Evolutionary conservation across 352 stramenopile species (phyloP), one percentile per base, ranked within the genome.

Genomic region (Elongisporangium undulatum): DNA sequence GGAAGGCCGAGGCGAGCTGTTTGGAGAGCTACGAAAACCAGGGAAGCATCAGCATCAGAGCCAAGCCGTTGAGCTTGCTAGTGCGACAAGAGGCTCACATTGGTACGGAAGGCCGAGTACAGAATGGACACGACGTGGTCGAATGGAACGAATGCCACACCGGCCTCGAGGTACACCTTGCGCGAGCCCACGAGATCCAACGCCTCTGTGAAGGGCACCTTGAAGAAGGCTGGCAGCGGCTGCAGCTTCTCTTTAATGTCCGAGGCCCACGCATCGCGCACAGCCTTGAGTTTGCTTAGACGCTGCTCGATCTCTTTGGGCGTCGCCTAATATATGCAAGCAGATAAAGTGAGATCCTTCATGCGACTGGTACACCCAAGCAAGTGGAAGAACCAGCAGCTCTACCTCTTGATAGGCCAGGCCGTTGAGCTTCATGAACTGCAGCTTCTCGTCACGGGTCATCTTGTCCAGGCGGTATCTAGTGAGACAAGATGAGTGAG

Each of bases 141-240:
- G 34, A 97, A 89, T 0, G 97, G 96, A 55, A 99, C 96, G 61
- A 97, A 99, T 2, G 97, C 97, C 17, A 95, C 85, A 59, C 97
- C 97, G 1, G 68, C 77, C 55, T 98, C 81, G 13, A 99, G 69
- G 58, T 97, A 98, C 39, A 98, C 97, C 72, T 94, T 80, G 38
- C 97, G 84, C 26, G 69, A 82, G 7, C 77, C 79, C 49, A 98
- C 87, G 41, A 99, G 71, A 58, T 99, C 92, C 34, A 98, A 68
- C 0, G 96, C 97, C 62, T 99, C 85, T 8, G 87, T 95, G 75
- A 99, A 99, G 16, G 97, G 97, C 50, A 99, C 96, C 52, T 95
- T 95, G 70, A 98, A 99, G 75, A 97, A 98, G 4, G 81, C 64
- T 0, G 81, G 74, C 13, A 93, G 68, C 0, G 84, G 71, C 22